Evolutionary conservation across 768 basidiomycete species (phyloP).

Genomic region (Tylopilus balloui): DNA sequence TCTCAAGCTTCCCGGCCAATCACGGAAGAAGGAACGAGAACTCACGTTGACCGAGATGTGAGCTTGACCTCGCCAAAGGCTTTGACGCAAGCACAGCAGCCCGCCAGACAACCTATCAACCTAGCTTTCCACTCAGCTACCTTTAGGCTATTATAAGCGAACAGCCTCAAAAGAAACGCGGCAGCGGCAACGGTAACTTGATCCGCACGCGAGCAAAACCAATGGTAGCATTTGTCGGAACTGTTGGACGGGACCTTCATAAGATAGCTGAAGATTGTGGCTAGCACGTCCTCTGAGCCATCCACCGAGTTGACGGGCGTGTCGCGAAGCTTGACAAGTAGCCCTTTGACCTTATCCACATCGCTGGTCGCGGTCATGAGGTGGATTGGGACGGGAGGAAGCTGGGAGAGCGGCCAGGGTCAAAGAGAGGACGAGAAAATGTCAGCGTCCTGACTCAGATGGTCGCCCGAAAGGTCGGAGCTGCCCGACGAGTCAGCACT

Average conservation of each 20-base stretch:
- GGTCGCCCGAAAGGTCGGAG: conserved; percentile 1
- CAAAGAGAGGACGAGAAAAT: not conserved
- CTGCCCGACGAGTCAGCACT: conserved; percentile 8
- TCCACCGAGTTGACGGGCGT: conserved; percentile 49
- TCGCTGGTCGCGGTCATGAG: conserved; percentile 25
- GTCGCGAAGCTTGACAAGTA: conserved; percentile 56
- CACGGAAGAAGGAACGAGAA: conserved; percentile 15
- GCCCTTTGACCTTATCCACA: conserved; percentile 39
- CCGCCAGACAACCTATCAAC: conserved; percentile 49
- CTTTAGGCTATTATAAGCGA: conserved; percentile 63
- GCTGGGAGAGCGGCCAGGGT: not conserved
- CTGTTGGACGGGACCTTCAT: conserved; percentile 40
- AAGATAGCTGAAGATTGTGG: conserved; percentile 49
- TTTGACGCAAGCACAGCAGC: conserved; percentile 69
- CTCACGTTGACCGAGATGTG: conserved; percentile 68
- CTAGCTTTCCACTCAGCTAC: conserved; percentile 62
- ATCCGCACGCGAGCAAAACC: conserved; percentile 72
- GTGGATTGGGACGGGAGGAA: not conserved
- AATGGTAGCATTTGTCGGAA: conserved; percentile 51
- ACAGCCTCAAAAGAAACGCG: conserved; percentile 75
- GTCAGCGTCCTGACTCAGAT: conserved; percentile 15
- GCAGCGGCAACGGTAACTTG: conserved; percentile 60
- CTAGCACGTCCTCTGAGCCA: conserved; percentile 46
- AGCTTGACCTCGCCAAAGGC: conserved; percentile 61
- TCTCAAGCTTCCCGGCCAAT: conserved; percentile 4